phyloP scores from a whole-genome alignment of 441 rosid genomes.

The Jatropha podagrica region DNA sequence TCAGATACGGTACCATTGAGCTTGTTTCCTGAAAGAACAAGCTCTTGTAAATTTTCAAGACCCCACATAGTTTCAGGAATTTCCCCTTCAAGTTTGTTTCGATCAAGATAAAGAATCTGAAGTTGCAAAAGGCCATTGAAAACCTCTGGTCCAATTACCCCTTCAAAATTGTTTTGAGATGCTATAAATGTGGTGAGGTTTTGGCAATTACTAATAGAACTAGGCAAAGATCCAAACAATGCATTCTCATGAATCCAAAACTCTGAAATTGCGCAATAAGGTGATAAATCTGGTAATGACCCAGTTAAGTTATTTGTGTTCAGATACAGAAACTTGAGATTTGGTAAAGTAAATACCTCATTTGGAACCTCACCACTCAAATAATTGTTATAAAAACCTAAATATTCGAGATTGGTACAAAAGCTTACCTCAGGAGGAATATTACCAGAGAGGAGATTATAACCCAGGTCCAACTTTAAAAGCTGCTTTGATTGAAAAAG shows the following conservation, averaged over 20 bases:
- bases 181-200: slow-evolving; percentile 35
- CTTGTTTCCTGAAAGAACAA: slow-evolving; percentile 39
- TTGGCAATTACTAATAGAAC: slow-evolving; percentile 26
- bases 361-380: slow-evolving; percentile 35
- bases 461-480: slow-evolving; percentile 29
- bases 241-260: slow-evolving; percentile 39
- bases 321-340: slow-evolving; percentile 28
- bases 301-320: slow-evolving; percentile 40
- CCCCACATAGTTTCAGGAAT: slow-evolving; percentile 41
- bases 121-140: slow-evolving; percentile 34
- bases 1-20: slow-evolving; percentile 43
- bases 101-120: slow-evolving; percentile 32
- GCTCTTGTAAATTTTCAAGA: slow-evolving; percentile 33
- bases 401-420: slow-evolving; percentile 34
- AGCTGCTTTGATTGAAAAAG: slow-evolving; percentile 34
- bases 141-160: slow-evolving; percentile 27
- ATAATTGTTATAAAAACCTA: slow-evolving; percentile 36
- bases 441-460: slow-evolving; percentile 33
- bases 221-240: slow-evolving; percentile 31
- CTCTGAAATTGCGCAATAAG: slow-evolving; percentile 25
- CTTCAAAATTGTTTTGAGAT: slow-evolving; percentile 29
- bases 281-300: slow-evolving; percentile 27
- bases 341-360: slow-evolving; percentile 32
- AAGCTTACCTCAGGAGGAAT: slow-evolving; percentile 40
- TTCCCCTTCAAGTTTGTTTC: slow-evolving; percentile 33